These are phyloP conservation scores for Penicillium silybi DNA, from an alignment of 495 filamentous ascomycete species.

Conservation along the genomic window DNA sequence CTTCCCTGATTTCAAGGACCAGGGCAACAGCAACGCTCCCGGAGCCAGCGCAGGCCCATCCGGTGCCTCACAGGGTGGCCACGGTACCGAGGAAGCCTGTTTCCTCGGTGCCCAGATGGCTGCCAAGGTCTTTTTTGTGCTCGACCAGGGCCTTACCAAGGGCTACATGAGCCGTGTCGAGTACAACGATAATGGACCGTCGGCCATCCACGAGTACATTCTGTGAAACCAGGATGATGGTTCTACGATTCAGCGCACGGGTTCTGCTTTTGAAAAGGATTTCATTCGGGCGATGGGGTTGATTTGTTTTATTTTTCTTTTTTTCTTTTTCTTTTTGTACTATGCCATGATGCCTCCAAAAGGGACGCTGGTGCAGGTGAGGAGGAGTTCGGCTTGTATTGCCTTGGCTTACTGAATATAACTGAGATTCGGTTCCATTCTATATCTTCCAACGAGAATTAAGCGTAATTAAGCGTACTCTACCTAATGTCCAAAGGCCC, in stretches of 20 bases:
- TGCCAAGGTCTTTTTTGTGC: constrained; percentile 68
- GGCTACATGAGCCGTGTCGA: constrained; percentile 69
- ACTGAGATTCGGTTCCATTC: neutral
- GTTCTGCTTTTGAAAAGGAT: constrained; percentile 2
- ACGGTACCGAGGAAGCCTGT: constrained; percentile 61
- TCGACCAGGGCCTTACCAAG: constrained; percentile 66
- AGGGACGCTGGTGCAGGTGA: constrained; percentile 22
- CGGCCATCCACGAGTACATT: constrained; percentile 58
- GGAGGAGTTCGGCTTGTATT: constrained; percentile 22
- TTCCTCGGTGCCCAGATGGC: constrained; percentile 81
- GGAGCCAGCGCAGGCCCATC: constrained; percentile 26
- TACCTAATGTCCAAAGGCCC: no score
- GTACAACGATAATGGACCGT: constrained; percentile 75
- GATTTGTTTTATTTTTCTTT: constrained; percentile 11
- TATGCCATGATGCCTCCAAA: constrained; percentile 23
- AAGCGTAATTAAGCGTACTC: neutral
- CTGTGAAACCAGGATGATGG: constrained; percentile 22
- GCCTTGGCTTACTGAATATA: neutral
- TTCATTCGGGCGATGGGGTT: constrained; percentile 16
- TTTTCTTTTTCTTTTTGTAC: constrained; percentile 14
- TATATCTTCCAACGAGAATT: neutral
- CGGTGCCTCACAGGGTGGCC: constrained; percentile 25
- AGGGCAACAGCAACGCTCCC: constrained; percentile 47
- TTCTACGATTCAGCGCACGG: constrained; percentile 12
- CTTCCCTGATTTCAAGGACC: constrained; percentile 90